Conservation (phyloP, 2,329 filamentous ascomycete genomes). For the Pseudocercospora fijiensis region DNA sequence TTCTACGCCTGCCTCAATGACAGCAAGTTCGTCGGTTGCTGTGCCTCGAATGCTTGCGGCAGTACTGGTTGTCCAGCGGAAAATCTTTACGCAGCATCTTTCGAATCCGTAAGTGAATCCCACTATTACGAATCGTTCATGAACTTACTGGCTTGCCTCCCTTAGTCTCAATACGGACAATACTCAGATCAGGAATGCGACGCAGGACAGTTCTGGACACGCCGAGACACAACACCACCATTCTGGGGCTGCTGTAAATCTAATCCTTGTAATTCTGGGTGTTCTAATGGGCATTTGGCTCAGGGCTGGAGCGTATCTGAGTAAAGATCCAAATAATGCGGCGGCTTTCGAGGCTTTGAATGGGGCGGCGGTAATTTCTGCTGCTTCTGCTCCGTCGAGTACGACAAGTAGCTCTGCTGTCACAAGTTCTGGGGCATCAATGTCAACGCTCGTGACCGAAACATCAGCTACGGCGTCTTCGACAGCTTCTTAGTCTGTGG, state of each 20-base stretch:
- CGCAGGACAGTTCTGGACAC: slow-evolving; percentile 14
- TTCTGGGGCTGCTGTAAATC: slow-evolving; percentile 19
- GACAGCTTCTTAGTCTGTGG: background rate
- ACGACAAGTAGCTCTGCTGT: background rate
- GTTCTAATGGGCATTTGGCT: background rate
- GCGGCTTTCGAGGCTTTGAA: slow-evolving; percentile 1
- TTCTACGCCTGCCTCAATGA: slow-evolving; percentile 14
- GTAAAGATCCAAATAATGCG: slow-evolving; percentile 3
- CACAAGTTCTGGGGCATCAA: background rate
- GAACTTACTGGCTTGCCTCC: background rate
- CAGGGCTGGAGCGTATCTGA: background rate
- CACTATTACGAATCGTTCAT: background rate
- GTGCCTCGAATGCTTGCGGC: slow-evolving; percentile 9
- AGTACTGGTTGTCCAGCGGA: slow-evolving; percentile 10
- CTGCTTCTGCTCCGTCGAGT: background rate
- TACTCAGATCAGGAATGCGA: slow-evolving; percentile 13
- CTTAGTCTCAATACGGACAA: slow-evolving; percentile 2
- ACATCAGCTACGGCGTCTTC: background rate
- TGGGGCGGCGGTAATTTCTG: background rate
- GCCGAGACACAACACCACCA: slow-evolving; percentile 1
- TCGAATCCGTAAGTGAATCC: background rate
- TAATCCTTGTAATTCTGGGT: slow-evolving; percentile 8
- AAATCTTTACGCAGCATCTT: slow-evolving; percentile 5
- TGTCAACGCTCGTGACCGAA: background rate
- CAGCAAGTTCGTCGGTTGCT: slow-evolving; percentile 16